Conservation (phyloP, 2,329 filamentous ascomycete species). For the Paraconiothyrium brasiliense region DNA sequence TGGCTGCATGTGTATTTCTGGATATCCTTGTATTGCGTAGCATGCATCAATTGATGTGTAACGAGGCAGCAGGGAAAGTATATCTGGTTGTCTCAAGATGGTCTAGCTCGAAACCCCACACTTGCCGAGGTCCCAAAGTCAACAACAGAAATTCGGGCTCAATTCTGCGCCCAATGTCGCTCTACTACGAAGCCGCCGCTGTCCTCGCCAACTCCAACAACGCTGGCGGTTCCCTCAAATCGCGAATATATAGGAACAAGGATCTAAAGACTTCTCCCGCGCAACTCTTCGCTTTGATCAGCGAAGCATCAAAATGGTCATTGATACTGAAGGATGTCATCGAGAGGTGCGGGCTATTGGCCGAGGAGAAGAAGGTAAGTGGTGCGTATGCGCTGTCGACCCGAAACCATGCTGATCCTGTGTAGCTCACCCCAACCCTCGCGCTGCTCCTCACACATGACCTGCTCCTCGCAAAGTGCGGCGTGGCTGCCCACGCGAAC, state of each 20-base stretch:
- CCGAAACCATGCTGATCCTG: conserved; percentile 17
- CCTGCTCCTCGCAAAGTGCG: conserved; percentile 79
- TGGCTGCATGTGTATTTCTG: no score
- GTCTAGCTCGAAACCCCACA: conserved; percentile 17
- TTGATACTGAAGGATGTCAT: conserved; percentile 86
- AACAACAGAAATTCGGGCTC: conserved; percentile 21
- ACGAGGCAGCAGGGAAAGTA: no score
- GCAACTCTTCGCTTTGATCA: conserved; percentile 86
- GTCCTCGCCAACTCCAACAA: conserved; percentile 72
- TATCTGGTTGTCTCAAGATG: not conserved
- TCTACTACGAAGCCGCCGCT: conserved; percentile 90
- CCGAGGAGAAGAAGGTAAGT: conserved; percentile 82
- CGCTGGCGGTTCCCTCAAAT: conserved; percentile 86
- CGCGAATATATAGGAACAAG: conserved; percentile 79
- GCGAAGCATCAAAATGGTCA: conserved; percentile 93
- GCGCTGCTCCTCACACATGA: conserved; percentile 88
- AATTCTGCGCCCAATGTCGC: conserved; percentile 71
- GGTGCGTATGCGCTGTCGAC: conserved; percentile 22
- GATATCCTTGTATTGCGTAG: no score
- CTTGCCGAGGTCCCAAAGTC: conserved; percentile 7
- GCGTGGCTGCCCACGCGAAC: conserved; percentile 80
- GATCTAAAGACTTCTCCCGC: conserved; percentile 78
- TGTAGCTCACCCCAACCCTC: conserved; percentile 81
- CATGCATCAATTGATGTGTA: no score
- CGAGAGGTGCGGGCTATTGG: conserved; percentile 78